These are phyloP conservation scores for Fusarium cyanostomum DNA, from an alignment of 2,329 filamentous ascomycete genomes.

Conservation along the genomic window DNA sequence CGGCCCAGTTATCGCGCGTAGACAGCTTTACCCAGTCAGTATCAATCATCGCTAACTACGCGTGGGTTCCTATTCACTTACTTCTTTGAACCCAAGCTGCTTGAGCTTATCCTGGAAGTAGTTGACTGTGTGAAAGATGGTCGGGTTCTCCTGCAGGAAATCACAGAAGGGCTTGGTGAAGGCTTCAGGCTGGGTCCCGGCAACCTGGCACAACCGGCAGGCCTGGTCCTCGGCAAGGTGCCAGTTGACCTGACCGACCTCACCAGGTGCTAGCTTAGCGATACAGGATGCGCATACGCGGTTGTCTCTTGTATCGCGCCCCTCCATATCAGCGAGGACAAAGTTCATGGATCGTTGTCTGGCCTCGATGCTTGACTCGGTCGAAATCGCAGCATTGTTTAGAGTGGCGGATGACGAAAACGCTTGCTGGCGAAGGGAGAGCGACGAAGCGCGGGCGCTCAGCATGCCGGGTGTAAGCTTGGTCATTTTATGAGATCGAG, in stretches of 20 bases:
- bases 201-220: slow-evolving; percentile 52
- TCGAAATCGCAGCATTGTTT: slow-evolving; percentile 43
- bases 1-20: slow-evolving; percentile 80
- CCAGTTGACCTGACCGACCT: slow-evolving; percentile 48
- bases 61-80: slow-evolving; percentile 47
- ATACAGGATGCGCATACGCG: slow-evolving; percentile 53
- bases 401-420: slow-evolving; percentile 40
- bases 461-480: slow-evolving; percentile 56
- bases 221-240: slow-evolving; percentile 34
- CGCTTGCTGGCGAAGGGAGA: slow-evolving; percentile 56
- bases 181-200: slow-evolving; percentile 62
- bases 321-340: slow-evolving; percentile 55
- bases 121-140: slow-evolving; percentile 88
- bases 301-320: slow-evolving; percentile 47
- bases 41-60: background rate
- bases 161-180: slow-evolving; percentile 87
- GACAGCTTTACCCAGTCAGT: slow-evolving; percentile 63
- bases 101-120: slow-evolving; percentile 79
- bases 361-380: slow-evolving; percentile 27
- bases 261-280: slow-evolving; percentile 44
- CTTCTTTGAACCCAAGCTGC: slow-evolving; percentile 76
- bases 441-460: slow-evolving; percentile 54
- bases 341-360: slow-evolving; percentile 55
- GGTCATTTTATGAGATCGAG: slow-evolving; percentile 50
- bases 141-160: slow-evolving; percentile 90